Evolutionary conservation across 2,329 filamentous ascomycete genomes (phyloP).

Genomic region (Cryphonectria naterciae): DNA sequence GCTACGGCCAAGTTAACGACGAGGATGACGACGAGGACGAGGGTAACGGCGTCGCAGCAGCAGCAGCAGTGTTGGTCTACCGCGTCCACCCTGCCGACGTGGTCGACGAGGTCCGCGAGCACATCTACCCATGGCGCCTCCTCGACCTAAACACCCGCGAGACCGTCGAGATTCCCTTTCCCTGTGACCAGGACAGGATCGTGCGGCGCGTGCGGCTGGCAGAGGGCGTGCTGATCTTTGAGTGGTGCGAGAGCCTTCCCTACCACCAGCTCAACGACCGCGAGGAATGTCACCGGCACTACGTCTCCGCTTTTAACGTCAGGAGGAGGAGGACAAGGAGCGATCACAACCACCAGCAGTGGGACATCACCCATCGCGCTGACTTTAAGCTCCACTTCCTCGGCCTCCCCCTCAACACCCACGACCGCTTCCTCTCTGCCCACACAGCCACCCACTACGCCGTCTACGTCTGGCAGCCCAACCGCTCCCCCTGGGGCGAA

Average conservation of each 20-base stretch:
- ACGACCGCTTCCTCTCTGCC: slow-evolving; percentile 65
- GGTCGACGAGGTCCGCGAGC: slow-evolving; percentile 17
- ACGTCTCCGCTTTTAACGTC: slow-evolving; percentile 63
- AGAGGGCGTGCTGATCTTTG: slow-evolving; percentile 60
- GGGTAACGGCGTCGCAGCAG: slow-evolving; percentile 39
- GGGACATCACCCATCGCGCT: slow-evolving; percentile 54
- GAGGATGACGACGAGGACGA: no score
- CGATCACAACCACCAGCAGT: slow-evolving; percentile 33
- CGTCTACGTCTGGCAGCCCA: slow-evolving; percentile 65
- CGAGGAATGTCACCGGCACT: slow-evolving; percentile 59
- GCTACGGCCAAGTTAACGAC: slow-evolving; percentile 46
- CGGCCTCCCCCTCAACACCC: slow-evolving; percentile 57
- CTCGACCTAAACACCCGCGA: slow-evolving; percentile 53
- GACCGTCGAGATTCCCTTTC: slow-evolving; percentile 54
- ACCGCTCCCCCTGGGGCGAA: slow-evolving; percentile 58
- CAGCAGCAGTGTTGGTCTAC: slow-evolving; percentile 56
- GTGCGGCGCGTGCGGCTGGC: slow-evolving; percentile 59
- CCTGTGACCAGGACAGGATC: slow-evolving; percentile 49
- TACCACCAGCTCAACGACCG: slow-evolving; percentile 56
- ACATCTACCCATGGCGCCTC: slow-evolving; percentile 44
- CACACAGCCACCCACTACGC: slow-evolving; percentile 64
- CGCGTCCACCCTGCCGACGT: slow-evolving; percentile 37
- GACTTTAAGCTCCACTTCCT: slow-evolving; percentile 66
- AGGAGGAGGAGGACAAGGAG: slow-evolving; percentile 16
- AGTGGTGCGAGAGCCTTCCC: slow-evolving; percentile 61